These are phyloP conservation scores for Solanum hybrid DNA, from an alignment of 305 asterid genomes.

Conservation along the genomic window DNA sequence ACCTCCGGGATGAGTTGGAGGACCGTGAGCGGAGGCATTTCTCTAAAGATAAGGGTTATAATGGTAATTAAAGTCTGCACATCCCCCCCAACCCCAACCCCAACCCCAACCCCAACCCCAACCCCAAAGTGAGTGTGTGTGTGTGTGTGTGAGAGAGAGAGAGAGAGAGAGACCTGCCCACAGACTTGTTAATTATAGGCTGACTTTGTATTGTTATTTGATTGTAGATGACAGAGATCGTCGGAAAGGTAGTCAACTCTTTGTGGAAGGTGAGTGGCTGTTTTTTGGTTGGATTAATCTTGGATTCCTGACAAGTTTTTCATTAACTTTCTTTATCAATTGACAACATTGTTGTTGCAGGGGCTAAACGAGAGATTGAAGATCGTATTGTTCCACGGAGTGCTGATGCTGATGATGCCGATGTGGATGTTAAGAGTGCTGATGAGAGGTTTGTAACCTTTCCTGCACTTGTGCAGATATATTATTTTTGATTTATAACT, in stretches of 20 bases:
- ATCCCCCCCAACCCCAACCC: neutral
- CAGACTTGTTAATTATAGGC: neutral
- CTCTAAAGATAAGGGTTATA: conserved; percentile 43
- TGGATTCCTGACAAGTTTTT: neutral
- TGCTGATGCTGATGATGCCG: conserved; percentile 78
- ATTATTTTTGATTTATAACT: neutral
- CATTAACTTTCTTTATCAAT: neutral
- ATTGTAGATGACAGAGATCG: conserved; percentile 40
- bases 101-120: neutral
- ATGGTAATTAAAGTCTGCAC: neutral
- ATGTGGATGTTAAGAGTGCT: conserved; percentile 48
- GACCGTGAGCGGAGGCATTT: conserved; percentile 82
- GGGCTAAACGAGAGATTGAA: conserved; percentile 63
- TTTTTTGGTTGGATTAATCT: neutral
- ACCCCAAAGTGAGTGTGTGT: neutral
- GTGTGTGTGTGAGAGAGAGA: neutral
- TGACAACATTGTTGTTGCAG: conserved; percentile 21
- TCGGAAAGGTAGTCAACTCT: conserved; percentile 54
- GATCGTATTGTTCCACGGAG: conserved; percentile 75
- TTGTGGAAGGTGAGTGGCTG: conserved; percentile 62
- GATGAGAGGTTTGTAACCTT: conserved; percentile 24
- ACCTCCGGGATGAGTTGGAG: conserved; percentile 77
- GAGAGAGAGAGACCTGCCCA: neutral
- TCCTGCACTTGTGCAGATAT: neutral
- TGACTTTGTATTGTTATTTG: neutral